Conservation (phyloP, 345 rosid species). For the Gossypium raimondii region DNA sequence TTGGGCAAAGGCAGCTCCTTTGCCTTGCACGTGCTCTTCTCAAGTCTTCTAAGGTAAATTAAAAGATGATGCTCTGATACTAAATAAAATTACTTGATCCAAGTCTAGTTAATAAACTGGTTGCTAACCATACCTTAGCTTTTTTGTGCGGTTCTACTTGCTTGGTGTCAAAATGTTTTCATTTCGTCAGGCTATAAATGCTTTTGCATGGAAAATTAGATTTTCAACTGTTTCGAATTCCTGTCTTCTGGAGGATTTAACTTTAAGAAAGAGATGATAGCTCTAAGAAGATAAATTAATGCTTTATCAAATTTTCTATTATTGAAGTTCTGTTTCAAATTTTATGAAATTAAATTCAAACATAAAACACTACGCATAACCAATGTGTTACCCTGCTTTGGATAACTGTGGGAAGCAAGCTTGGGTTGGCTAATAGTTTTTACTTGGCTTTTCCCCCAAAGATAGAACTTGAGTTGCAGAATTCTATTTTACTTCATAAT, state of each 20-base stretch:
- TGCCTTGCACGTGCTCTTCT: slow-evolving; percentile 92
- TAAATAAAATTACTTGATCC: not conserved
- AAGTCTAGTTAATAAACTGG: not conserved
- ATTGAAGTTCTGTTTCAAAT: not conserved
- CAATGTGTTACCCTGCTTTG: not conserved
- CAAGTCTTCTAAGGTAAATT: slow-evolving; percentile 68
- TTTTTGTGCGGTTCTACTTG: not conserved
- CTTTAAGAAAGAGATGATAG: not conserved
- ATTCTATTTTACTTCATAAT: too few species aligned
- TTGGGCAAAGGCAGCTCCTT: slow-evolving; percentile 89
- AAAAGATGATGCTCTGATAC: not conserved
- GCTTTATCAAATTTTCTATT: not conserved
- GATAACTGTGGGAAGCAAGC: not conserved
- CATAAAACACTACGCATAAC: not conserved
- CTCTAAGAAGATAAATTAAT: not conserved
- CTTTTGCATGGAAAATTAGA: not conserved
- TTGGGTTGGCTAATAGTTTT: not conserved
- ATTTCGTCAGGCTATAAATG: not conserved
- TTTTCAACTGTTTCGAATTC: not conserved
- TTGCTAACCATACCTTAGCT: not conserved
- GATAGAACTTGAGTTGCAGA: not conserved
- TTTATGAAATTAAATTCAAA: not conserved
- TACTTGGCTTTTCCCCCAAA: not conserved
- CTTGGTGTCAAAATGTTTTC: not conserved
- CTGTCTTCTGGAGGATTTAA: not conserved